A percentile compares a stretch with the other conserved stretches of the same genome.
Conservation (phyloP, 169 alveolate genomes). For the Theileria parva region DNA sequence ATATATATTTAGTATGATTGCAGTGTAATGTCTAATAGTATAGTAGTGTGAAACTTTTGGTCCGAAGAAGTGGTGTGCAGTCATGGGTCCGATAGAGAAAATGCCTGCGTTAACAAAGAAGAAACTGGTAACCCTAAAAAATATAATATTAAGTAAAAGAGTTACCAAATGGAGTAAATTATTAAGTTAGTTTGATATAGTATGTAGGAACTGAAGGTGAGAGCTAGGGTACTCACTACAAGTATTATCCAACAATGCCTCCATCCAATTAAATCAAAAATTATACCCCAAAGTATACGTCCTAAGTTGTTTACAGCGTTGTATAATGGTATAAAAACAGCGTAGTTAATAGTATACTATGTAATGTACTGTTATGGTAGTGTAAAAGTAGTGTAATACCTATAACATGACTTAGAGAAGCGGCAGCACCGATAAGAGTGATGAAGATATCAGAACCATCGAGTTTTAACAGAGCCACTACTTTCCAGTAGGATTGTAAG, state of each 20-base stretch:
- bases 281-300: conserved; percentile 59
- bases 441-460: conserved; percentile 22
- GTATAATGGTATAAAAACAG: neutral
- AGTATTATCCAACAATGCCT: conserved; percentile 41
- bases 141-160: neutral
- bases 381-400: neutral
- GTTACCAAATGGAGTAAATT: conserved; percentile 44
- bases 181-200: conserved; percentile 25
- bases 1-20: neutral
- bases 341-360: neutral
- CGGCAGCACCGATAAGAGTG: conserved; percentile 18
- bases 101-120: conserved; percentile 58
- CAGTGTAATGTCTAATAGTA: too few relatives aligned
- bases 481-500: conserved; percentile 57
- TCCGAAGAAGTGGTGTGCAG: conserved; percentile 45
- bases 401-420: neutral
- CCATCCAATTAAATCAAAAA: conserved; percentile 60
- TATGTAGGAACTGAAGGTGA: conserved; percentile 28
- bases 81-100: conserved; percentile 47
- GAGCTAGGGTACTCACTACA: neutral
- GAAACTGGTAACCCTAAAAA: conserved; percentile 44
- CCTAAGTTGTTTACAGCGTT: conserved; percentile 34
- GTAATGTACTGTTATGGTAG: neutral
- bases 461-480: conserved; percentile 38
- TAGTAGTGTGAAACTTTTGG: conserved; percentile 27